These are phyloP conservation scores for Tetrahymena malaccensis DNA, from an alignment of 73 alveolate genomes.

Conservation along the genomic window DNA sequence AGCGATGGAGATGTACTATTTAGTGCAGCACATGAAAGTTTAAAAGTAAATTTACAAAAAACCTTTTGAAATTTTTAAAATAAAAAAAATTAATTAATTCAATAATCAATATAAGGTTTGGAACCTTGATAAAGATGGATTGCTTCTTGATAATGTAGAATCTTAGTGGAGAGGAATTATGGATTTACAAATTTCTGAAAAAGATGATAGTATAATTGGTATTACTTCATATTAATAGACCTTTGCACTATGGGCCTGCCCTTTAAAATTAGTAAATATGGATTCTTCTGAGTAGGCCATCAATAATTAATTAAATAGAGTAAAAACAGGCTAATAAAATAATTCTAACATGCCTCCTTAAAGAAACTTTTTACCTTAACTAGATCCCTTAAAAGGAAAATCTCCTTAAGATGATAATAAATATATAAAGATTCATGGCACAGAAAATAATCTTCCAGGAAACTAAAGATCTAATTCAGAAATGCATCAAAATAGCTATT, in stretches of 20 bases:
- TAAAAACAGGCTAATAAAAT: neutral
- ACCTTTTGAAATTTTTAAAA: neutral
- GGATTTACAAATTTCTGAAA: neutral
- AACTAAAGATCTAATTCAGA: neutral
- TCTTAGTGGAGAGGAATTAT: slow-evolving; percentile 34
- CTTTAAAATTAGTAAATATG: neutral
- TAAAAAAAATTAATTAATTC: too few species aligned
- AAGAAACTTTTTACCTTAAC: neutral
- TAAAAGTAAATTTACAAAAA: neutral
- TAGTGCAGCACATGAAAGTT: slow-evolving; percentile 28
- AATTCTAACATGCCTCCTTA: neutral
- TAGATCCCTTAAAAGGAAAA: neutral
- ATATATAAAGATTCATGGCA: neutral
- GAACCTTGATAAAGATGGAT: slow-evolving; percentile 27
- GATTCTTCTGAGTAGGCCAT: neutral
- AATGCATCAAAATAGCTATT: neutral
- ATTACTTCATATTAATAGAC: neutral
- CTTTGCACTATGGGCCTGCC: neutral
- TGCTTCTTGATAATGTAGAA: slow-evolving; percentile 30
- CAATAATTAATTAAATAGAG: neutral
- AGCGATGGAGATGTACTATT: slow-evolving; percentile 9
- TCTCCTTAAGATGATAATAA: neutral
- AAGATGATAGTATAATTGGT: neutral
- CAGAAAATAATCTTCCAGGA: neutral
- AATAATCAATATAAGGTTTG: neutral